Conservation (phyloP, 768 basidiomycete species). For the Mycena rebaudengoi region DNA sequence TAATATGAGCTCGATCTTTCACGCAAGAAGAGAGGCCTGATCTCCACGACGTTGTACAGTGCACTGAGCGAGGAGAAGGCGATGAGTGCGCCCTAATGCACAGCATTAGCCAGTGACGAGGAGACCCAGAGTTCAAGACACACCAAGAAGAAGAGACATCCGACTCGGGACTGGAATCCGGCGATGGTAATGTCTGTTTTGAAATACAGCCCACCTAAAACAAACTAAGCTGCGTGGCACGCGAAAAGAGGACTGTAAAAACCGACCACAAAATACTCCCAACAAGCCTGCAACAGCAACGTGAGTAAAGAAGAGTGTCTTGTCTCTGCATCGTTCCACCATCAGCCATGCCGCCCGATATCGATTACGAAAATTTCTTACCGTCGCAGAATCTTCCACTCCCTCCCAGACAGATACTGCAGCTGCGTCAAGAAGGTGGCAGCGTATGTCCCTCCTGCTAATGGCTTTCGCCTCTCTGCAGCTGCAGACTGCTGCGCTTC, state of each 20-base stretch:
- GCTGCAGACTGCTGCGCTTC: constrained; percentile 21
- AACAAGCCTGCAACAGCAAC: constrained; percentile 71
- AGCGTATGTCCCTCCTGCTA: constrained; percentile 52
- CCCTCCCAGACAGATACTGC: constrained; percentile 80
- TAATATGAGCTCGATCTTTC: constrained; percentile 90
- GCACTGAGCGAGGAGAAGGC: constrained; percentile 93
- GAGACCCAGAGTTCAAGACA: constrained; percentile 23
- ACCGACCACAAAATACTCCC: constrained; percentile 86
- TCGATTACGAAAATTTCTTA: constrained; percentile 40
- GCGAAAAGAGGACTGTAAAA: not conserved
- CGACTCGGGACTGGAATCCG: constrained; percentile 94
- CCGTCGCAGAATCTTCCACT: constrained; percentile 85
- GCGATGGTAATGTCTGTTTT: constrained; percentile 83
- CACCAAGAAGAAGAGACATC: constrained; percentile 93
- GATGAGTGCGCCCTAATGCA: constrained; percentile 79
- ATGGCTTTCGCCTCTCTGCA: constrained; percentile 4
- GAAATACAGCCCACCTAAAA: constrained; percentile 84
- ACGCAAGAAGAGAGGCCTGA: constrained; percentile 87
- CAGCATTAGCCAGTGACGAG: constrained; percentile 10
- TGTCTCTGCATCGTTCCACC: constrained; percentile 63
- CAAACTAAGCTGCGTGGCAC: not conserved
- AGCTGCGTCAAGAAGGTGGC: constrained; percentile 92
- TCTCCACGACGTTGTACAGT: constrained; percentile 85
- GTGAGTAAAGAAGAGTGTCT: constrained; percentile 85
- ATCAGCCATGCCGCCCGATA: not conserved